Percentiles rank a stretch among this genome's conserved stretches.
Evolutionary conservation across 805 yeast species (phyloP).

Genomic region (Ogataea polymorpha): DNA sequence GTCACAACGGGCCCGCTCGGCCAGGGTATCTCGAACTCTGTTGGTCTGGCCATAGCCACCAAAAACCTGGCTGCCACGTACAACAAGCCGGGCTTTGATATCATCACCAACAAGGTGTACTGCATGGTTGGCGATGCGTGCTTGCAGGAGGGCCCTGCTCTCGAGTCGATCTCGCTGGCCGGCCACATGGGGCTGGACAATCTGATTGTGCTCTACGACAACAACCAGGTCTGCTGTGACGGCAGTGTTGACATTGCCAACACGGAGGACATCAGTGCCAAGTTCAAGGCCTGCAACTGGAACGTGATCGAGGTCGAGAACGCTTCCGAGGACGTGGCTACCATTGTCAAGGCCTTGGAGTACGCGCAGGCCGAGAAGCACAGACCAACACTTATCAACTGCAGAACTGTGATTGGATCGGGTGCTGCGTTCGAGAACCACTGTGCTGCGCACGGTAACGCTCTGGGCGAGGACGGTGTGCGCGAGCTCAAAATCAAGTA

Average conservation of each 20-base stretch:
- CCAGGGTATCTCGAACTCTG: conserved; percentile 95
- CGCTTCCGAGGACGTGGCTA: conserved; percentile 82
- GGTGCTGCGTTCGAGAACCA: conserved; percentile 87
- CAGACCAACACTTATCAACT: conserved; percentile 78
- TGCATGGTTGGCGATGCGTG: conserved; percentile 94
- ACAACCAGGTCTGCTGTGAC: conserved; percentile 94
- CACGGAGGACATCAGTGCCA: conserved; percentile 85
- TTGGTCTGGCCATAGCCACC: conserved; percentile 95
- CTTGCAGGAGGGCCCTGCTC: conserved; percentile 94
- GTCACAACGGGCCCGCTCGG: conserved; percentile 99
- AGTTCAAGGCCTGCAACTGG: conserved; percentile 95
- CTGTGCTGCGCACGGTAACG: conserved; percentile 93
- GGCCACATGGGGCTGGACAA: conserved; percentile 93
- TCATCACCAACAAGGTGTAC: conserved; percentile 76
- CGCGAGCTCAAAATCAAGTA: conserved; percentile 76
- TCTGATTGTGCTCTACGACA: conserved; percentile 93
- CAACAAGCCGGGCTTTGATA: conserved; percentile 78
- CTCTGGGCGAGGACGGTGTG: conserved; percentile 90
- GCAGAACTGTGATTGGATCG: conserved; percentile 88
- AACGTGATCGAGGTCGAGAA: conserved; percentile 65
- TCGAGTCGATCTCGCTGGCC: conserved; percentile 91
- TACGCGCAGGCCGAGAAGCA: conserved; percentile 30
- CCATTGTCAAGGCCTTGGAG: conserved; percentile 58
- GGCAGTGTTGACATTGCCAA: conserved; percentile 88
- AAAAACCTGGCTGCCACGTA: conserved; percentile 85